Evolutionary conservation across 805 yeast species (phyloP), one percentile per base, ranked within the genome.

Genomic region (Pichia gijzeniarum): DNA sequence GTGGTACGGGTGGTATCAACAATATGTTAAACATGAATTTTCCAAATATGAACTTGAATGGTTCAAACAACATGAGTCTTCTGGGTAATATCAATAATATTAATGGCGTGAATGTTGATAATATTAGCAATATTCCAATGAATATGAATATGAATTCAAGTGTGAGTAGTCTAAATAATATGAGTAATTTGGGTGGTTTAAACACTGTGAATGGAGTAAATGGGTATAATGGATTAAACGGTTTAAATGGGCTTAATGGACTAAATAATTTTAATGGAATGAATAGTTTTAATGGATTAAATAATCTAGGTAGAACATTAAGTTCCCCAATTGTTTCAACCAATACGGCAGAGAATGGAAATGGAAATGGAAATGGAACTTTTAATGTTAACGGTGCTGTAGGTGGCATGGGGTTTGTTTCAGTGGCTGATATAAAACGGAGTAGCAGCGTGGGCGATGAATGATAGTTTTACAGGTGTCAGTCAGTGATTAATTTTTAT

Each of bases 311-410:
- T 16, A 32, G 42, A 31, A 38, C 42, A 4, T 32, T 43, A 19
- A 43, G 42, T 32, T 43, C 46, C 16, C 46, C 46, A 14, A 33
- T 37, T n/a, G 25, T 37, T 16, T 32, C 46, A n/a, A 33, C 18
- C 21, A 18, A 37, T 17, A 12, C 45, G 13, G 30, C 22, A 19
- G 35, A 28, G 30, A 31, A 35, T 27, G 39, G 32, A 10, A 25
- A 25, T 25, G 28, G 28, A 6, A 25, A 25, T 25, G 28, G 6
- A 7, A 25, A 25, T 7, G 33, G 38, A 20, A 5, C 35, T 16
- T n/a, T n/a, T n/a, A 25, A 25, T 25, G 28, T 25, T 25, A 25
- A 25, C 6, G 33, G 38, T 19, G 9, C 35, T 16, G 9, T 27
- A 31, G 22, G 25, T 31, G 34, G 18, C 20, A 4, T 40, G 13